Conservation (phyloP, 129 eudicot genomes). For the Arctium lappa region DNA sequence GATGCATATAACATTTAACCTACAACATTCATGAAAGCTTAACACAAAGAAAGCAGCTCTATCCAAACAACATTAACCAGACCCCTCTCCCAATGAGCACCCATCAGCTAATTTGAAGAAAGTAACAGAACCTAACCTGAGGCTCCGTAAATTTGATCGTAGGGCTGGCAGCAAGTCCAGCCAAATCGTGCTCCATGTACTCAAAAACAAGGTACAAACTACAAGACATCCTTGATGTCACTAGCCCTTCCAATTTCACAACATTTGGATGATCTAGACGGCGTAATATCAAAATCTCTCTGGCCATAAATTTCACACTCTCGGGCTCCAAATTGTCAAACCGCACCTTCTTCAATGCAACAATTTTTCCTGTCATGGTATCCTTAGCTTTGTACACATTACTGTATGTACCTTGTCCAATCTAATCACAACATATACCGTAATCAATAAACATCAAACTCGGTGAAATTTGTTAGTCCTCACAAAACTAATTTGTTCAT, state of each 20-base stretch:
- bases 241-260: slow-evolving; percentile 70
- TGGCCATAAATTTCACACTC: slow-evolving; percentile 78
- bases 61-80: neutral
- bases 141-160: slow-evolving; percentile 80
- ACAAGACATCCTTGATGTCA: slow-evolving; percentile 79
- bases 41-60: neutral
- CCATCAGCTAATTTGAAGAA: neutral
- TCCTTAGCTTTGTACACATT: slow-evolving; percentile 94
- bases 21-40: slow-evolving; percentile 18
- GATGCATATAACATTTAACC: slow-evolving; percentile 97
- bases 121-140: slow-evolving; percentile 47
- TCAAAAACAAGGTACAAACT: slow-evolving; percentile 81
- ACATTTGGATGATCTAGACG: slow-evolving; percentile 92
- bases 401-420: slow-evolving; percentile 93
- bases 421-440: slow-evolving; percentile 32
- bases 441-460: neutral
- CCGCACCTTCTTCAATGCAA: slow-evolving; percentile 80
- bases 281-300: slow-evolving; percentile 78
- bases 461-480: neutral
- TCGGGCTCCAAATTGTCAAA: slow-evolving; percentile 89
- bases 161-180: slow-evolving; percentile 82
- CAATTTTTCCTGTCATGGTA: slow-evolving; percentile 63
- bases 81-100: neutral
- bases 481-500: neutral
- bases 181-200: slow-evolving; percentile 76